phyloP scores from a whole-genome alignment of 805 yeast genomes.

The Candida taoyuanica region DNA sequence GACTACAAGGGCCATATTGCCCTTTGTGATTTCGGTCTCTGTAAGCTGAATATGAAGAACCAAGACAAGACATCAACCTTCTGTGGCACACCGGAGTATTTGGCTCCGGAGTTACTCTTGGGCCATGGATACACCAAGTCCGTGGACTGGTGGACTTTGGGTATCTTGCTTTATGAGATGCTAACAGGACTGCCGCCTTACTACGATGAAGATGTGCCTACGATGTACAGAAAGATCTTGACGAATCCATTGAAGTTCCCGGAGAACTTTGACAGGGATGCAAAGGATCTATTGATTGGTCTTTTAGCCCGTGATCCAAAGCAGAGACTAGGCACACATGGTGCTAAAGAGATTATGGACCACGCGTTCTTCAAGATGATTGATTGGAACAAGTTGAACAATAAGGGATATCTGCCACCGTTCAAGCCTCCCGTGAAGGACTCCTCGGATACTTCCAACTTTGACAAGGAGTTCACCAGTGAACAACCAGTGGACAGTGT shows the following conservation, averaged over 20 bases:
- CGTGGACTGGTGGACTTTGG: constrained; percentile 99
- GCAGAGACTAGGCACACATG: constrained; percentile 69
- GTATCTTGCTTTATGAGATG: constrained; percentile 92
- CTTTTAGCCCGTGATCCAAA: constrained; percentile 82
- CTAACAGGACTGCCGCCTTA: constrained; percentile 95
- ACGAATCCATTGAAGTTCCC: constrained; percentile 90
- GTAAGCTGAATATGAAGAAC: constrained; percentile 90
- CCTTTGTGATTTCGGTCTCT: constrained; percentile 92
- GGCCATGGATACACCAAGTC: constrained; percentile 94
- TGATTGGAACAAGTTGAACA: constrained; percentile 80
- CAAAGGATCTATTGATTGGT: constrained; percentile 71
- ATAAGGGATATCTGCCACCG: constrained; percentile 91
- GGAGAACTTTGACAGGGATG: constrained; percentile 77
- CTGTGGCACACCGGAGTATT: constrained; percentile 97
- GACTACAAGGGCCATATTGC: constrained; percentile 99
- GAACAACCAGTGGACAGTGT: constrained; percentile 95
- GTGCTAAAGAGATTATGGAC: constrained; percentile 76
- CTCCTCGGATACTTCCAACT: constrained; percentile 86
- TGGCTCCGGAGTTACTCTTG: constrained; percentile 89
- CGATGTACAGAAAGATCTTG: constrained; percentile 90
- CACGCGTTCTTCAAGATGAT: constrained; percentile 86
- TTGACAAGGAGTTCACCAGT: constrained; percentile 86
- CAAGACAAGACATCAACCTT: constrained; percentile 88
- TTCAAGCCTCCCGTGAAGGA: constrained; percentile 87
- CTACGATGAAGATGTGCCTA: constrained; percentile 88